Evolutionary conservation across 2,329 filamentous ascomycete genomes (phyloP).

Genomic region (Pestalotiopsis sp.): DNA sequence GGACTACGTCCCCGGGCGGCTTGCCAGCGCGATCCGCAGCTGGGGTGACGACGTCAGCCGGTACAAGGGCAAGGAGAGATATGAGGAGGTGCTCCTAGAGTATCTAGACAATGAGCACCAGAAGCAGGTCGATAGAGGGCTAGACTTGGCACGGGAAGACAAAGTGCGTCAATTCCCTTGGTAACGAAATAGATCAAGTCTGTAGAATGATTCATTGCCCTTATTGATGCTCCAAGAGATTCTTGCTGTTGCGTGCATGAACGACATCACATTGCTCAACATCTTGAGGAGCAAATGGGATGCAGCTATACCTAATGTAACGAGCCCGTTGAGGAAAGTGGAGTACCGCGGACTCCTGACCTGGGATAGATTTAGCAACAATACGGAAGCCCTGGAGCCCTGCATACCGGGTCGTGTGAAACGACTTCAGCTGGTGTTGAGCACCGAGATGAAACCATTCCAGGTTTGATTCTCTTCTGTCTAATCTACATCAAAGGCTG

Average conservation of each 20-base stretch:
- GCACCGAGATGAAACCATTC: too few species aligned
- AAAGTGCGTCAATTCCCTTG: constrained; percentile 66
- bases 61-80: constrained; percentile 81
- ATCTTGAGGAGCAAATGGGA: not conserved
- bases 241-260: too few species aligned
- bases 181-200: constrained; percentile 22
- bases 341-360: too few species aligned
- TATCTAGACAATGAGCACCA: constrained; percentile 76
- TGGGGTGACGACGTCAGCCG: constrained; percentile 77
- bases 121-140: constrained; percentile 70
- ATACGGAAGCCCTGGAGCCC: too few species aligned
- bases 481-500: too few species aligned
- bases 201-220: not conserved
- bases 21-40: constrained; percentile 79
- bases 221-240: not conserved
- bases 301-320: not conserved
- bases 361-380: too few species aligned
- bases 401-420: too few species aligned
- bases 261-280: not conserved
- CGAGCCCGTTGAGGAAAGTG: too few species aligned
- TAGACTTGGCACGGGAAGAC: constrained; percentile 65
- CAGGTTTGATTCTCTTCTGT: too few species aligned
- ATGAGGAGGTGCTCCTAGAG: constrained; percentile 72
- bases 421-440: too few species aligned
- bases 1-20: constrained; percentile 74